Evolutionary conservation across 2,329 filamentous ascomycete species (phyloP).

Genomic region (Stagonosporopsis cucurbitacearum): DNA sequence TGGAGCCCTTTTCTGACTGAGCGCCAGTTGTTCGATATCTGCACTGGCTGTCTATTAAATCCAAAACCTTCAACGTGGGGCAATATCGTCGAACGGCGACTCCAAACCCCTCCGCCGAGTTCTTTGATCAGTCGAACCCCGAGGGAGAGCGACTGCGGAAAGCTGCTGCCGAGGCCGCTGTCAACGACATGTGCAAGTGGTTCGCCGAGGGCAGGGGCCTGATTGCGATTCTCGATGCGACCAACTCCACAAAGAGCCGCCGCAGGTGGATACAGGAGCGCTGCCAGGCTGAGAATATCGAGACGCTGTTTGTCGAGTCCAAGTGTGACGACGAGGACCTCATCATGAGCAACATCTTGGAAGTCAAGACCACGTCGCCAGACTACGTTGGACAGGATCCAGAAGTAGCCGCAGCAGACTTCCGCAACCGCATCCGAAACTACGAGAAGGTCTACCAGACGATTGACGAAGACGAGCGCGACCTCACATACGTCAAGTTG

Average conservation of each 20-base stretch:
- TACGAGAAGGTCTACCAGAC: slow-evolving; percentile 98
- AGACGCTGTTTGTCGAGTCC: slow-evolving; percentile 94
- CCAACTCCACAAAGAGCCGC: slow-evolving; percentile 90
- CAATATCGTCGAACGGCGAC: slow-evolving; percentile 90
- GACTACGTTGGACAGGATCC: slow-evolving; percentile 96
- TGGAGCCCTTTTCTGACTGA: slow-evolving; percentile 20
- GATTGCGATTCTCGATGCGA: slow-evolving; percentile 94
- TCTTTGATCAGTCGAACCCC: slow-evolving; percentile 89
- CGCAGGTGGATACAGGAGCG: slow-evolving; percentile 89
- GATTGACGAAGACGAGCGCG: slow-evolving; percentile 84
- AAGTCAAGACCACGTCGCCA: slow-evolving; percentile 95
- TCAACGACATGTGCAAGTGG: slow-evolving; percentile 94
- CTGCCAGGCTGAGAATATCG: slow-evolving; percentile 76
- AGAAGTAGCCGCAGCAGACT: slow-evolving; percentile 87
- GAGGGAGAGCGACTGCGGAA: slow-evolving; percentile 89
- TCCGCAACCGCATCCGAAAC: slow-evolving; percentile 91
- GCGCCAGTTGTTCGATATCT: slow-evolving; percentile 72
- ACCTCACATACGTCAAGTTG: slow-evolving; percentile 95
- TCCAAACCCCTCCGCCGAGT: slow-evolving; percentile 88
- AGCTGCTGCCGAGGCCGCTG: slow-evolving; percentile 88
- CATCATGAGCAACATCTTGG: slow-evolving; percentile 97
- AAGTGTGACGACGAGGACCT: slow-evolving; percentile 95
- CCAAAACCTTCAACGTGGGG: slow-evolving; percentile 96
- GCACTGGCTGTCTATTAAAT: slow-evolving; percentile 92
- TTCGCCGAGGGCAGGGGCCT: slow-evolving; percentile 78